These are phyloP conservation scores for Jacaranda copaia DNA, from an alignment of 257 asterid species.

Conservation along the genomic window DNA sequence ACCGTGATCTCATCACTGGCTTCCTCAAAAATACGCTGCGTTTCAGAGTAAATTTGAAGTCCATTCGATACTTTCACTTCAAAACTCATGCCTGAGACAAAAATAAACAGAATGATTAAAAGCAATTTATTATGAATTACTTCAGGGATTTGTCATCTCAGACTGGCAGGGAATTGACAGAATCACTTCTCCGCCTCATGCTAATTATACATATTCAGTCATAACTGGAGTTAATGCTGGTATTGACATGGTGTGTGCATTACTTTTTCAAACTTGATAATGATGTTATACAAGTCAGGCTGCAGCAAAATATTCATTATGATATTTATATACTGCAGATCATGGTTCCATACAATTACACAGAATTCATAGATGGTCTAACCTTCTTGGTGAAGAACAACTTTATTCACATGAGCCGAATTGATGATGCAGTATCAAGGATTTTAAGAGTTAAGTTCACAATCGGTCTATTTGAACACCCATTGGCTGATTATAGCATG, in stretches of 20 bases:
- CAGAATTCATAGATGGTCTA: slow-evolving; percentile 65
- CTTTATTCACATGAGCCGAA: slow-evolving; percentile 59
- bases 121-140: not conserved
- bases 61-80: not conserved
- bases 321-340: slow-evolving; percentile 46
- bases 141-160: slow-evolving; percentile 60
- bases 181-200: slow-evolving; percentile 51
- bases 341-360: slow-evolving; percentile 68
- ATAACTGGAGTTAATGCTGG: slow-evolving; percentile 52
- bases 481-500: slow-evolving; percentile 73
- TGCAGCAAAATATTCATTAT: not conserved
- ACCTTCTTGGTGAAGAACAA: slow-evolving; percentile 57
- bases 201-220: slow-evolving; percentile 48
- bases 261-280: not conserved
- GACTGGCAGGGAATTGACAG: slow-evolving; percentile 57
- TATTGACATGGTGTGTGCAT: slow-evolving; percentile 51
- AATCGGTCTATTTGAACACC: slow-evolving; percentile 77
- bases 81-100: not conserved
- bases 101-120: not conserved
- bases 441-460: slow-evolving; percentile 71
- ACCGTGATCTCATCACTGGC: slow-evolving; percentile 67
- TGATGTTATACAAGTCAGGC: not conserved
- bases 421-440: slow-evolving; percentile 75
- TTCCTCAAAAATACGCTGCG: slow-evolving; percentile 62
- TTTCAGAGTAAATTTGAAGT: slow-evolving; percentile 50